A percentile compares a stretch with the other conserved stretches of the same genome.
Evolutionary conservation across 805 yeast species (phyloP).

Genomic region (Torulaspora delbrueckii): DNA sequence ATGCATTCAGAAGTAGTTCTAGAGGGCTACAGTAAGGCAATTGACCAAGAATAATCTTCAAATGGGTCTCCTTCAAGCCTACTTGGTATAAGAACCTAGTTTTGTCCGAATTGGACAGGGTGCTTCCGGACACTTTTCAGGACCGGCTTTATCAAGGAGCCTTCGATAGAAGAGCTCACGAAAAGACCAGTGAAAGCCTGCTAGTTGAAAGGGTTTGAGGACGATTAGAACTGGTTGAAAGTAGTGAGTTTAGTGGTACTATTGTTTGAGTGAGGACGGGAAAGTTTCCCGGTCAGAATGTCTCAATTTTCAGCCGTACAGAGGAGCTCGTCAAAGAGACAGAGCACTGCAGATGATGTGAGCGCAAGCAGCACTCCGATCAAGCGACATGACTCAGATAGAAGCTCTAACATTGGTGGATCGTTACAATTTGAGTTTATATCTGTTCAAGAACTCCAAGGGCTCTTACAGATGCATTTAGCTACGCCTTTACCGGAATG

Average conservation of each 20-base stretch:
- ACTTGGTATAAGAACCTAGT: background rate
- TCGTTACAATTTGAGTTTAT: slow-evolving; percentile 4
- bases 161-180: background rate
- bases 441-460: slow-evolving; percentile 10
- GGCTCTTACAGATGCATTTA: slow-evolving; percentile 12
- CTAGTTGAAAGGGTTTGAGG: background rate
- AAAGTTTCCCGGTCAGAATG: slow-evolving; percentile 2
- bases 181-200: background rate
- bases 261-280: background rate
- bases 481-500: slow-evolving; percentile 53
- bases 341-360: slow-evolving; percentile 10
- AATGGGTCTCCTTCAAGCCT: background rate
- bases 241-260: background rate
- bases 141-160: slow-evolving; percentile 3
- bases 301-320: slow-evolving; percentile 5
- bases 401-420: background rate
- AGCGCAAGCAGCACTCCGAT: slow-evolving; percentile 4
- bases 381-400: slow-evolving; percentile 13
- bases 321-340: slow-evolving; percentile 13
- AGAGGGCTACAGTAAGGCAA: background rate
- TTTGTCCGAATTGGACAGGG: background rate
- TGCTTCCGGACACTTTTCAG: background rate
- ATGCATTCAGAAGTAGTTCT: no score
- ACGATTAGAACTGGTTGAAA: background rate
- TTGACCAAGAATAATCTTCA: background rate